Base-by-base conservation (phyloP, 495 filamentous ascomycete species). In the Durotheca rogersii region DNA sequence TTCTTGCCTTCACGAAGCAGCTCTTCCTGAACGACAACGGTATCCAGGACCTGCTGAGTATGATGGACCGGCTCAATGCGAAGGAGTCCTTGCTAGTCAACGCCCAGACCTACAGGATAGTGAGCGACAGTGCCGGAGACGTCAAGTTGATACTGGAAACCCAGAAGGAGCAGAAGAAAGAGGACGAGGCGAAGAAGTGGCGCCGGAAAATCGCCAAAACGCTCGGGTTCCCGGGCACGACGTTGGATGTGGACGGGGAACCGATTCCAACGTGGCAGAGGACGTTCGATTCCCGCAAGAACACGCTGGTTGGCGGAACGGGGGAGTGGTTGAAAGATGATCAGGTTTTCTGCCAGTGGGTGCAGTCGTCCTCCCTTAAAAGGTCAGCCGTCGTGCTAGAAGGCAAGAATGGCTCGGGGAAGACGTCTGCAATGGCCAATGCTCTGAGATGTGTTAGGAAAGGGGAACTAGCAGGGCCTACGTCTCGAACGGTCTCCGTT, bases 11-110 rank as follows among this genome's bases (percentile, higher is more conserved):
- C 29, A 56, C 66, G 29, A 64, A 70, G 31, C 43, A 68, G 37
- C 45, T 72, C 11, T 72, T 72, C 49, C 58, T 72, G 11, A 66
- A 65, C 6, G 67, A 72, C 34, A 67, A 67, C 25, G 67, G 67
- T 6, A 63, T 70, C 47, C 49, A 62, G 9, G 67, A 68, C 27
- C 27, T 72, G 21, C 55, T 72, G n/a, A 30, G 48, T 15, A 68
- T 64, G 53, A 72, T 72, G 69, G 60, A 67, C 3, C 43, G 50
- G 7, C 66, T 72, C 7, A 67, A 68, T 6, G 51, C 62, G 21
- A 64, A 70, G 33, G 69, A 72, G 34, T 60, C 64, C 7, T 53
- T 67, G 0, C 41, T 72, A 3, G 67, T 72, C 5, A 62, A 54
- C 6, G 69, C 69, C 1, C 69, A 72, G 40, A 70, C 60, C 5